Base-by-base conservation (phyloP, 2,329 filamentous ascomycete genomes). In the Diaporthe caulivora region DNA sequence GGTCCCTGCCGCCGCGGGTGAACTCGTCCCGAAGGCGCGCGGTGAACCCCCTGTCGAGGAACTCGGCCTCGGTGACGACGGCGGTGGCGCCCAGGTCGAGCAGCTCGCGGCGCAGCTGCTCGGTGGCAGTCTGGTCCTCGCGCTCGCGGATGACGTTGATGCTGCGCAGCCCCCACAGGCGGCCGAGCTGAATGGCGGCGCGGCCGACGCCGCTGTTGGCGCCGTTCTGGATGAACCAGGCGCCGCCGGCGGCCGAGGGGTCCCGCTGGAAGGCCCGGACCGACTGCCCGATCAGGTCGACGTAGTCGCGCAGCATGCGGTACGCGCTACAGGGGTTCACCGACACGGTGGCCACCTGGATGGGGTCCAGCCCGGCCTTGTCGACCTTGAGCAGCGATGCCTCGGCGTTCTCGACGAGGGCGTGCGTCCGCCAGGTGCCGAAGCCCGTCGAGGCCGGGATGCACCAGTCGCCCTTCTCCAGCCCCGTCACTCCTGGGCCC, bases 151-250 rank as follows among this genome's bases (percentile, higher is more conserved):
- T 88, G 31, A 99, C 88, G 81, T 98, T 98, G 83, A 99, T 93
- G 80, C 93, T 97, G 80, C 94, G 92, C 79, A 97, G 89, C 0
- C 96, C 96, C 96, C 95, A 98, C 70, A 95, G 88, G 78, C 86
- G 88, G 1, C 90, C 96, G 1, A 99, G 87, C 84, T 99, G 97
- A 76, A 98, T 97, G 15, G 95, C 96, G 3, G 95, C 94, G 51
- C 97, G 88, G 1, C 97, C 97, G 21, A 99, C 97, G 15, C 95
- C 97, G 54, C 92, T 95, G 83, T 99, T 99, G 51, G 96, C 97
- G 10, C 96, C 97, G 81, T 99, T 99, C 84, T 99, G 97, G 60
- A 99, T 92, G 80, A 98, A 94, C 95, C 96, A 99, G 72, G 97
- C 93, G 71, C 95, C 94, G n/a, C 91, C 89, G 71, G 94, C 98